phyloP scores from a whole-genome alignment of 2,329 filamentous ascomycete genomes.

The Sporothrix sp. region DNA sequence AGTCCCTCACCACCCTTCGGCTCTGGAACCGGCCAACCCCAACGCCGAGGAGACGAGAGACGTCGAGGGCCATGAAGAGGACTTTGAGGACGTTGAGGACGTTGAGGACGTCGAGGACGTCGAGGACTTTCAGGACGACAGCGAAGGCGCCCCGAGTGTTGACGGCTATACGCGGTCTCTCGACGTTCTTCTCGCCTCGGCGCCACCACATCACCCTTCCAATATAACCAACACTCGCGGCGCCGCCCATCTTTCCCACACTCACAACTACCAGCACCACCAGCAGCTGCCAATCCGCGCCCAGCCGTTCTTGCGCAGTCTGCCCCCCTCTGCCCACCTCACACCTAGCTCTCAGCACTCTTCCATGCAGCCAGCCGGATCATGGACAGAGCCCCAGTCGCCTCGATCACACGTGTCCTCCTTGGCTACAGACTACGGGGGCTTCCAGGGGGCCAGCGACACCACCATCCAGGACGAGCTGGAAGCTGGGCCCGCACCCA shows the following conservation, averaged over 20 bases:
- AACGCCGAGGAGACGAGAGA: not conserved
- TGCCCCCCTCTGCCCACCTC: not conserved
- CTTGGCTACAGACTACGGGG: slow-evolving; percentile 8
- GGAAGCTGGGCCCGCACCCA: slow-evolving; percentile 15
- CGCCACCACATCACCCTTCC: not conserved
- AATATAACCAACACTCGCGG: not conserved
- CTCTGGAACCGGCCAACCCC: not conserved
- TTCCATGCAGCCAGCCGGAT: slow-evolving; percentile 3
- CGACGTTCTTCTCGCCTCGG: slow-evolving; percentile 7
- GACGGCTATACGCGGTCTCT: slow-evolving; percentile 18
- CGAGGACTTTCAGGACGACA: no score
- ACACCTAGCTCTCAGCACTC: not conserved
- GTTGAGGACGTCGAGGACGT: not conserved
- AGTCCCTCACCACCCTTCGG: slow-evolving; percentile 1
- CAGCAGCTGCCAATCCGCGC: slow-evolving; percentile 7
- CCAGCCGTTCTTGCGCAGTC: not conserved
- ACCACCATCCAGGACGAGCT: slow-evolving; percentile 20
- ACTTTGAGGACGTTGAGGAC: not conserved
- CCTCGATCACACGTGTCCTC: not conserved
- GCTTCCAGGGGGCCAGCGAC: slow-evolving; percentile 20
- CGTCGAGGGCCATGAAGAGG: not conserved
- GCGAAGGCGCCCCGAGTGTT: not conserved
- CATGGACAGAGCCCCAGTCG: slow-evolving; percentile 12
- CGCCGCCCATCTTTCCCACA: not conserved
- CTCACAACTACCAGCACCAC: slow-evolving; percentile 9